Percentiles rank a stretch among this genome's conserved stretches.
Evolutionary conservation across 441 rosid species (phyloP).

Genomic region (Jatropha multifida): DNA sequence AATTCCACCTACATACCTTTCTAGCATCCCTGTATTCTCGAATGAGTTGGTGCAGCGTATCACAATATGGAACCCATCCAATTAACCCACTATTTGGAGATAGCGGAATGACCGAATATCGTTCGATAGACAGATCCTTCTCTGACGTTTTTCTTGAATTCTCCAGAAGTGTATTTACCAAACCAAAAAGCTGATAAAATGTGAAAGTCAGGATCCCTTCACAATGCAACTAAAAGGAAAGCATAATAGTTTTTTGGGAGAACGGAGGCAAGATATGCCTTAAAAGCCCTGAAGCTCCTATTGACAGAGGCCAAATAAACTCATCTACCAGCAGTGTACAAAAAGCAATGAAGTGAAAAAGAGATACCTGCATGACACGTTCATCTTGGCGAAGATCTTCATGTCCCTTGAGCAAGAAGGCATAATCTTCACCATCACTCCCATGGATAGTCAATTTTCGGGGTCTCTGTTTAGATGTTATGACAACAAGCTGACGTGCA

Average conservation of each 20-base stretch:
- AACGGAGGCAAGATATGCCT: slow-evolving; percentile 14
- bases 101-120: slow-evolving; percentile 91
- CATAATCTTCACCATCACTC: slow-evolving; percentile 90
- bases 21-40: slow-evolving; percentile 95
- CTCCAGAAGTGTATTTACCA: slow-evolving; percentile 92
- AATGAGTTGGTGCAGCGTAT: slow-evolving; percentile 93
- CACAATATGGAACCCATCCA: slow-evolving; percentile 98
- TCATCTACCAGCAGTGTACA: not conserved
- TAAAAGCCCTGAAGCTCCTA: slow-evolving; percentile 4
- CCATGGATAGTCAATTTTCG: slow-evolving; percentile 97
- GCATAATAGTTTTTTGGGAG: not conserved
- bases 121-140: slow-evolving; percentile 89
- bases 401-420: slow-evolving; percentile 97
- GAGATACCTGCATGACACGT: slow-evolving; percentile 97
- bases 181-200: slow-evolving; percentile 85
- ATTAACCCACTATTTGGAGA: slow-evolving; percentile 98
- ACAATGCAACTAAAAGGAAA: not conserved
- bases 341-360: slow-evolving; percentile 3
- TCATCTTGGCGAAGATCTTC: slow-evolving; percentile 99
- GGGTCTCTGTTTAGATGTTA: slow-evolving; percentile 95
- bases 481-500: slow-evolving; percentile 89
- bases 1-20: slow-evolving; percentile 50
- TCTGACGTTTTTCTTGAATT: slow-evolving; percentile 91
- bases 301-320: slow-evolving; percentile 4
- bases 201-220: slow-evolving; percentile 17